Base-by-base conservation (phyloP, 2,329 filamentous ascomycete species). In the Talaromyces funiculosus region DNA sequence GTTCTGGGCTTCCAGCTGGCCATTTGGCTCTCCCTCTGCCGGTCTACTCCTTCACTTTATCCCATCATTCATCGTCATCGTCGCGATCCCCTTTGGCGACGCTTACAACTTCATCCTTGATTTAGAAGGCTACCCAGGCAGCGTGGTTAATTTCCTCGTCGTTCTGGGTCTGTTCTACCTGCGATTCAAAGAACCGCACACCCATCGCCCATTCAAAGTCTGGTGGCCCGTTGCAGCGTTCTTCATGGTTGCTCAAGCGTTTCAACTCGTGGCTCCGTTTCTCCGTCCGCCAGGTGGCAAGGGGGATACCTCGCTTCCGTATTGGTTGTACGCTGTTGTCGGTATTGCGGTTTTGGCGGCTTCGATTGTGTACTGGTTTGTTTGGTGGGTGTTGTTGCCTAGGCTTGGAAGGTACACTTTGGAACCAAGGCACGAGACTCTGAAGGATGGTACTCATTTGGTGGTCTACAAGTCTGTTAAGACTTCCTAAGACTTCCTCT, bases 1-100 rank as follows among this genome's bases (percentile, higher is more conserved):
- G 0, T 84, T 89, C 69, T 88, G 84, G 84, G 85, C 85, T 0
- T 86, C 83, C 0, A 85, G 83, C 66, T 83, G 81, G 70, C 86
- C 86, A 0, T 85, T 83, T 57, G 83, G 84, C 54, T 79, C 86
- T 0, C 86, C 86, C 0, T 77, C 82, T 18, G 73, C 82, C 3
- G 66, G 65, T 10, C 64, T 72, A 2, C 82, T 87, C 64, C 75
- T 87, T 3, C 85, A 88, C 69, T 88, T 83, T 82, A 67, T 86
- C 26, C 78, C 86, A 6, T 85, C 84, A 0, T 77, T 87, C 60
- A 80, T 88, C 38, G 77, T 87, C 4, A 80, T 88, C 2, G 69
- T 87, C 1, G 84, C 83, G 0, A 85, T 85, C 1, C 86, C 86
- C 0, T 80, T 84, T 0, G 85, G 85, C 0, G 80, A 84, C 1